Conservation (phyloP, 2,329 filamentous ascomycete genomes). For the Calonectria pauciramosa region DNA sequence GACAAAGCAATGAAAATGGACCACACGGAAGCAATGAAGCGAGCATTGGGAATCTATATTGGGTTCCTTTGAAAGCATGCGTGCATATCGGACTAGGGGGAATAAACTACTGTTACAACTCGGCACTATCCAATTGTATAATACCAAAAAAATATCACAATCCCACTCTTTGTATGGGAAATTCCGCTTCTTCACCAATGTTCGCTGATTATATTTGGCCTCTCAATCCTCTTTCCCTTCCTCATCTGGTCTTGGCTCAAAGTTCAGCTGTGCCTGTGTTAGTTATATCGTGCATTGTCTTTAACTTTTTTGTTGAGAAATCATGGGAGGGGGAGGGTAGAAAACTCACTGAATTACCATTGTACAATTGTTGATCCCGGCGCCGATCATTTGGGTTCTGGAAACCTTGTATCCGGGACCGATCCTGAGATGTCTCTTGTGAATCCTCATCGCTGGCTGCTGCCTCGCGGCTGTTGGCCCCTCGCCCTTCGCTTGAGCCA, state of each 20-base stretch:
- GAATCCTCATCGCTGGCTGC: constrained; percentile 13
- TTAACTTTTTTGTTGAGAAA: not conserved
- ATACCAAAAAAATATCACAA: constrained; percentile 45
- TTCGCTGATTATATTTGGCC: not conserved
- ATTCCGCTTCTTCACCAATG: constrained; percentile 11
- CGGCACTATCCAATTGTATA: constrained; percentile 46
- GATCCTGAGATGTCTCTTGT: constrained; percentile 38
- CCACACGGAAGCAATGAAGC: constrained; percentile 19
- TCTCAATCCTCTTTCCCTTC: constrained; percentile 57
- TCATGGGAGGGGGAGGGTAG: not conserved
- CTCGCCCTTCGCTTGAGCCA: constrained; percentile 39
- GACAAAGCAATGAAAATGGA: constrained; percentile 2
- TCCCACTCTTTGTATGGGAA: constrained; percentile 41
- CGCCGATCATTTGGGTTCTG: constrained; percentile 66
- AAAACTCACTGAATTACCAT: constrained; percentile 86
- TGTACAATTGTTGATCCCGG: constrained; percentile 82
- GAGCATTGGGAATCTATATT: constrained; percentile 31
- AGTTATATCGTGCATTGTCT: constrained; percentile 35
- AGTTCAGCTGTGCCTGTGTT: constrained; percentile 70
- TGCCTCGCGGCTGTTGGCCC: constrained; percentile 2
- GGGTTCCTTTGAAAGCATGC: constrained; percentile 39
- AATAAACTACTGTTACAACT: constrained; percentile 41
- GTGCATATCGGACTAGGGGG: constrained; percentile 37
- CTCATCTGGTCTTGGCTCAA: constrained; percentile 75
- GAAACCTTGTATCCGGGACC: constrained; percentile 45